These are phyloP conservation scores for Anastatica hierochuntica DNA, from an alignment of 345 rosid genomes.

Conservation along the genomic window DNA sequence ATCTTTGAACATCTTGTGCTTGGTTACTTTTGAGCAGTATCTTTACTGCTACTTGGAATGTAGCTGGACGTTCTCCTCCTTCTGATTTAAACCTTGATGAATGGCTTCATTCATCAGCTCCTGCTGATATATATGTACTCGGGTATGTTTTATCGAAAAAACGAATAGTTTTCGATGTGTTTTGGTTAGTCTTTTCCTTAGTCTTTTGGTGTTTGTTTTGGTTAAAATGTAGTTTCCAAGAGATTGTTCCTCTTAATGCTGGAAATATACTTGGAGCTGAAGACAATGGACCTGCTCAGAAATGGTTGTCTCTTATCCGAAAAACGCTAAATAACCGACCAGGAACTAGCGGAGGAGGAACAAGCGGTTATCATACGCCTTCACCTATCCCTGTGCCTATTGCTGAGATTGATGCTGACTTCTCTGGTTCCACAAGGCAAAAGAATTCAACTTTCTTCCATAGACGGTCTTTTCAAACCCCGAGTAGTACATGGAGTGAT, in stretches of 20 bases:
- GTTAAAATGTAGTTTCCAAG: constrained; percentile 69
- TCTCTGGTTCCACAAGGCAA: constrained; percentile 82
- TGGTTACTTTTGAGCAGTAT: constrained; percentile 45
- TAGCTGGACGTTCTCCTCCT: constrained; percentile 90
- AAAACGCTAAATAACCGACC: constrained; percentile 82
- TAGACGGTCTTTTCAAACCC: constrained; percentile 86
- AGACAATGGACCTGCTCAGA: constrained; percentile 98
- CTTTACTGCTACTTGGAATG: constrained; percentile 95
- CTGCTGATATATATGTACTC: constrained; percentile 95
- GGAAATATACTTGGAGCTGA: constrained; percentile 94
- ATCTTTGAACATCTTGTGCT: neutral
- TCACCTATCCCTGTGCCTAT: constrained; percentile 93
- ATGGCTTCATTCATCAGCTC: constrained; percentile 91
- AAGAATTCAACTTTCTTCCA: constrained; percentile 81
- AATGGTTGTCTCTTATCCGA: constrained; percentile 79
- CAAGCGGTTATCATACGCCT: constrained; percentile 61
- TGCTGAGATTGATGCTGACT: constrained; percentile 84
- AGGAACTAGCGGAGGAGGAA: constrained; percentile 61
- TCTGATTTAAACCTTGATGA: constrained; percentile 85
- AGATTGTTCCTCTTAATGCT: constrained; percentile 95
- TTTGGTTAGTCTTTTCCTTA: constrained; percentile 6
- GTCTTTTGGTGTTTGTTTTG: too few relatives aligned
- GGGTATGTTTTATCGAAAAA: constrained; percentile 41
- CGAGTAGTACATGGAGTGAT: constrained; percentile 65
- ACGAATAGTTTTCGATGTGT: constrained; percentile 14